Percentiles rank a stretch among this genome's conserved stretches.
Evolutionary conservation across 2,329 filamentous ascomycete species (phyloP).

Genomic region (Cordyceps cicadae): DNA sequence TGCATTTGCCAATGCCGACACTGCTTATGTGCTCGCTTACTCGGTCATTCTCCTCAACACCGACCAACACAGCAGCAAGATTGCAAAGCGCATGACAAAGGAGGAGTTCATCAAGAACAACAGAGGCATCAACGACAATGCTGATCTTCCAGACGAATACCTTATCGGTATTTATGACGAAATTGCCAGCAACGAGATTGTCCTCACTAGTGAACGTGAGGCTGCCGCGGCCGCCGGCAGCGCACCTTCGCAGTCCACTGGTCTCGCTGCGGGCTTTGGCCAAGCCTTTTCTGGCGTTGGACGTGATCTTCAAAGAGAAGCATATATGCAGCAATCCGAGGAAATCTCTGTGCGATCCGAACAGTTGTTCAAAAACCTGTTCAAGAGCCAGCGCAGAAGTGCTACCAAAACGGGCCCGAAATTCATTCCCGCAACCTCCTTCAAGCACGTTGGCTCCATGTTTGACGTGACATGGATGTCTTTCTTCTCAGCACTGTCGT

Average conservation of each 20-base stretch:
- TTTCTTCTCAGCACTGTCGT: conserved; percentile 88
- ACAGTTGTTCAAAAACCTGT: conserved; percentile 87
- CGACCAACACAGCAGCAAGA: conserved; percentile 84
- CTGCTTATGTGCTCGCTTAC: conserved; percentile 90
- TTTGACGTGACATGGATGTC: conserved; percentile 99
- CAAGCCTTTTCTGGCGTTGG: conserved; percentile 88
- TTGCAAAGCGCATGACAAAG: conserved; percentile 80
- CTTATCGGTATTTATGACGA: conserved; percentile 85
- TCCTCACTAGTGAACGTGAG: conserved; percentile 85
- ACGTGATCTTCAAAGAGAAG: conserved; percentile 83
- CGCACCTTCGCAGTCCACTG: conserved; percentile 49
- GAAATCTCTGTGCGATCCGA: conserved; percentile 69
- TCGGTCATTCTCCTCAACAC: conserved; percentile 96
- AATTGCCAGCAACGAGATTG: conserved; percentile 85
- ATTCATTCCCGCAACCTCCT: conserved; percentile 90
- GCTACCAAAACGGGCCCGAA: conserved; percentile 58
- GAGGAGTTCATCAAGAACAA: conserved; percentile 99
- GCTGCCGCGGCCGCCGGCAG: conserved; percentile 73
- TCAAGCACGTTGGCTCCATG: conserved; percentile 94
- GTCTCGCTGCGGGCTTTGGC: conserved; percentile 74
- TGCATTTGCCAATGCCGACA: conserved; percentile 96
- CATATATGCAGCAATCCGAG: conserved; percentile 89
- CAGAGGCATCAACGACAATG: conserved; percentile 92
- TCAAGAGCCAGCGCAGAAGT: conserved; percentile 79
- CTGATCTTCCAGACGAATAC: conserved; percentile 89